Evolutionary conservation across 2,329 filamentous ascomycete genomes (phyloP), one percentile per base, ranked within the genome.

Genomic region (Exophiala phaeomuriformis): DNA sequence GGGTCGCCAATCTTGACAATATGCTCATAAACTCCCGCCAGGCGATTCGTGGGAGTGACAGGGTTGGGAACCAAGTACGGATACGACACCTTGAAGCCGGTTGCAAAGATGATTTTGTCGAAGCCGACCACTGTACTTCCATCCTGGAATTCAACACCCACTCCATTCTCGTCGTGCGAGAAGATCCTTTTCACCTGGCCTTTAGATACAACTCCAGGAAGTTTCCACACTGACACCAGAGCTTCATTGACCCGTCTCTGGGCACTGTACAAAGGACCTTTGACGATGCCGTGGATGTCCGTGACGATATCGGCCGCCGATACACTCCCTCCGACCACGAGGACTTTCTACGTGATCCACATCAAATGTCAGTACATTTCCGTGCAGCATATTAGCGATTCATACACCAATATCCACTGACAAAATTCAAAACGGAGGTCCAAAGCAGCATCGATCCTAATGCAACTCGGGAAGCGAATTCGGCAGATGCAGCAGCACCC

Each of bases 1-100:
- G 83, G 81, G 55, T 87, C 82, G 0, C 76, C 75, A 43, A 85
- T 85, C 65, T 85, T 87, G 64, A 84, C 86, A 8, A 86, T 81
- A 63, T 87, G 83, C 53, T 80, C 80, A 70, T 86, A 80, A 0
- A 87, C 45, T 32, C 52, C 39, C 7, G 54, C 56, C 66, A 65
- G 2, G 65, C 66, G 0, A 69, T 62, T 3, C 64, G 64, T 46
- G 3, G 28, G 39, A 6, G 52, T 50, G 9, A 51, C 47, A 6
- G 42, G 70, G 58, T 86, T 86, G 61, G 86, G 84, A 2, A 75
- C 77, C 65, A 88, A 70, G 61, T 86, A 88, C 0, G 84, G 84
- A 8, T 84, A 76, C 0, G 79, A 79, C 10, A 81, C 79, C 59
- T 83, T 78, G 61, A 88, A 88, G 0, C 85, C 85, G 0, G 84